Percentiles rank a stretch among this genome's conserved stretches.
Evolutionary conservation across 345 rosid species (phyloP).

Genomic region (Salix udensis): DNA sequence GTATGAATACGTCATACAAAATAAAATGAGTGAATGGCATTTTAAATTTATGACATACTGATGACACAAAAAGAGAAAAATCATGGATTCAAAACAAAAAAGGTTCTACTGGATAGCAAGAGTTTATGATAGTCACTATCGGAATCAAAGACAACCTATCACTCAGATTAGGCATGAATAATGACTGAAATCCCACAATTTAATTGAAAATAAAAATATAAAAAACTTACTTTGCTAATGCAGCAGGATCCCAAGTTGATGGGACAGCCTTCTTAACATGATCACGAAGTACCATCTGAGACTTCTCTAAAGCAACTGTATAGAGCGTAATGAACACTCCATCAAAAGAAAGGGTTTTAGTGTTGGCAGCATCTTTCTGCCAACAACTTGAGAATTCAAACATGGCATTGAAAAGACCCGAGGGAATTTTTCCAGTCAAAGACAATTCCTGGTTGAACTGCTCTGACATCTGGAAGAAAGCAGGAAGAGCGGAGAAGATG

Average conservation of each 20-base stretch:
- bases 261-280: slow-evolving; percentile 84
- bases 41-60: no score
- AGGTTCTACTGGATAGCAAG: not conserved
- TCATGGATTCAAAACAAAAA: not conserved
- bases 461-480: slow-evolving; percentile 75
- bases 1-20: not conserved
- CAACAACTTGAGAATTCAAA: slow-evolving; percentile 84
- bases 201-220: not conserved
- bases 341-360: slow-evolving; percentile 91
- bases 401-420: slow-evolving; percentile 86
- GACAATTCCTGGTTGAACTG: slow-evolving; percentile 90
- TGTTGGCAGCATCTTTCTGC: slow-evolving; percentile 90
- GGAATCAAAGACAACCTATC: not conserved
- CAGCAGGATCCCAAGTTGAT: slow-evolving; percentile 86
- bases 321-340: slow-evolving; percentile 82
- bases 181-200: not conserved
- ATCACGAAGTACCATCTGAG: slow-evolving; percentile 67
- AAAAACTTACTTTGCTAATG: slow-evolving; percentile 60
- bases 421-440: slow-evolving; percentile 84
- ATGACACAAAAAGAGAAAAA: not conserved
- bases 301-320: slow-evolving; percentile 78
- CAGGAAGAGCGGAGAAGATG: not conserved
- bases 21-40: not conserved
- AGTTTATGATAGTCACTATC: not conserved
- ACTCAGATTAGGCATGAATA: not conserved